Evolutionary conservation across 2,329 filamentous ascomycete species (phyloP).

Genomic region (Aspergillus arachidicola): DNA sequence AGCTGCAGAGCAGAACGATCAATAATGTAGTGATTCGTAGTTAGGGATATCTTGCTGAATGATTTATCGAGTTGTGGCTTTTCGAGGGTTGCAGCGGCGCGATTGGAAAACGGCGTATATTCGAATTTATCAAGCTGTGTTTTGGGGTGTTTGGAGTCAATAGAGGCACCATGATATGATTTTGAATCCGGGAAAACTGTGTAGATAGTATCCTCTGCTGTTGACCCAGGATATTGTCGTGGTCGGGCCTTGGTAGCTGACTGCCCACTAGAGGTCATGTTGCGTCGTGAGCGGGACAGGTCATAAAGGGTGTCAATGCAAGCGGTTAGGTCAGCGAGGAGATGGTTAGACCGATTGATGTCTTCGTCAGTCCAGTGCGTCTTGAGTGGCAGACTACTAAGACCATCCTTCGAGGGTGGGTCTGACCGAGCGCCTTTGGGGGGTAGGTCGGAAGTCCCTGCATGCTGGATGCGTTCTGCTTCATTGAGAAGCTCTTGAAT

Average conservation of each 20-base stretch:
- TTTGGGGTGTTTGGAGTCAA: slow-evolving; percentile 36
- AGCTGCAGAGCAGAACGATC: slow-evolving; percentile 44
- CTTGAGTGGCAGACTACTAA: slow-evolving; percentile 39
- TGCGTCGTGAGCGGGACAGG: slow-evolving; percentile 59
- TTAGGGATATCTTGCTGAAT: slow-evolving; percentile 26
- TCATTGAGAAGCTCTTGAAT: slow-evolving; percentile 66
- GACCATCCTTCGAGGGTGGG: slow-evolving; percentile 31
- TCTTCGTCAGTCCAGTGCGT: slow-evolving; percentile 53
- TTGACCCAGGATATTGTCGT: slow-evolving; percentile 31
- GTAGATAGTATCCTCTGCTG: slow-evolving; percentile 25
- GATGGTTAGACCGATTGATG: slow-evolving; percentile 57
- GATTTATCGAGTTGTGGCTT: slow-evolving; percentile 21
- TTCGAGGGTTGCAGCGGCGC: slow-evolving; percentile 14
- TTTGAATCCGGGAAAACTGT: slow-evolving; percentile 30
- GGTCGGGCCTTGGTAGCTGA: slow-evolving; percentile 22
- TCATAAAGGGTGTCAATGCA: slow-evolving; percentile 68
- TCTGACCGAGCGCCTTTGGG: slow-evolving; percentile 39
- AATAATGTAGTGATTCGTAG: slow-evolving; percentile 39
- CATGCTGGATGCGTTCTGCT: slow-evolving; percentile 59
- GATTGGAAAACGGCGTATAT: slow-evolving; percentile 26
- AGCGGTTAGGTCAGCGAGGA: slow-evolving; percentile 62
- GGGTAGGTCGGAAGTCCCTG: slow-evolving; percentile 41
- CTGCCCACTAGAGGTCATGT: slow-evolving; percentile 37
- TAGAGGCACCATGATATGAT: slow-evolving; percentile 39
- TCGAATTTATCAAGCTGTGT: slow-evolving; percentile 28